Conservation (phyloP, 169 alveolate species). For the Cyclospora cayetanensis region DNA sequence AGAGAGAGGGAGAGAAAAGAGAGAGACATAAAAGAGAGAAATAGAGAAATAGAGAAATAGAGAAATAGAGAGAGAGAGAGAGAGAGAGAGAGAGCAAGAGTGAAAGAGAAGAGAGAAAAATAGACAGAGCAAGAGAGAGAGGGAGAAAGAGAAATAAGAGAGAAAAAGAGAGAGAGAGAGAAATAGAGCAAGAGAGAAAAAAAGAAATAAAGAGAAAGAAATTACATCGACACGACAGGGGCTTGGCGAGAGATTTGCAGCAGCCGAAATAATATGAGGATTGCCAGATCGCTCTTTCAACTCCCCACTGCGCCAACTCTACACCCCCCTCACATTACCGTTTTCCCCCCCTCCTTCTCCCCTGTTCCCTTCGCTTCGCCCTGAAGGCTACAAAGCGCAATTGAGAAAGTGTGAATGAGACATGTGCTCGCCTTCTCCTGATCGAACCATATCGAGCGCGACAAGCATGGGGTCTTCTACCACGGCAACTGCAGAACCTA, state of each 20-base stretch:
- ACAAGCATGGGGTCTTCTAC: constrained; percentile 45
- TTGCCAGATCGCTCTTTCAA: neutral
- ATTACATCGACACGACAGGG: neutral
- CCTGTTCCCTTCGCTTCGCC: neutral
- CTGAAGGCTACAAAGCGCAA: neutral
- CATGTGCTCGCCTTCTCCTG: constrained; percentile 48
- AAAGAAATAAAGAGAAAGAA: neutral
- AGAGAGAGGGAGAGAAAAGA: neutral
- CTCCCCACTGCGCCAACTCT: neutral
- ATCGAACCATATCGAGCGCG: neutral
- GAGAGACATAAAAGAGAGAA: neutral
- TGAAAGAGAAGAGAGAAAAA: no score
- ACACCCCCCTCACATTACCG: no score
- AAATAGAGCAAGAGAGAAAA: no score
- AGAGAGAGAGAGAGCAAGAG: no score
- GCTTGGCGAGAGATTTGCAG: neutral
- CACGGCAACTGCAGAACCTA: neutral
- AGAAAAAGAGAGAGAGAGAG: neutral
- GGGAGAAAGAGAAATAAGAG: neutral
- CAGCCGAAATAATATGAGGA: neutral
- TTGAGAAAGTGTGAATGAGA: no score
- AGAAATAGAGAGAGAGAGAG: neutral
- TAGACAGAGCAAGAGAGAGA: no score
- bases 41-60: neutral
- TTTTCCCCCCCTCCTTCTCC: neutral